These are phyloP conservation scores for Ulmus americana DNA, from an alignment of 331 rosid species.

Conservation along the genomic window DNA sequence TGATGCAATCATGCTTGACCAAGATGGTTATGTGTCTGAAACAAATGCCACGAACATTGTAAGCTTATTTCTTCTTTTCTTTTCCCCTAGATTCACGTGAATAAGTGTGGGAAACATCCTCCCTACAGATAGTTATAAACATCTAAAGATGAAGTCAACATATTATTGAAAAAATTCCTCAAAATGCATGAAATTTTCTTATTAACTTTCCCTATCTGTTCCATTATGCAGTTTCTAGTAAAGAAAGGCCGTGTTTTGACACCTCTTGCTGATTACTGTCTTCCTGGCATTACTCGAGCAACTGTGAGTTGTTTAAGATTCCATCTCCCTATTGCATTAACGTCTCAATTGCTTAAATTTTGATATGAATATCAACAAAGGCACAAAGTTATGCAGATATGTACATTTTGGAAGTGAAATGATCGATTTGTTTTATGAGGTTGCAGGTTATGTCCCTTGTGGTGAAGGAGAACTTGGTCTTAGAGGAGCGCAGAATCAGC, in stretches of 20 bases:
- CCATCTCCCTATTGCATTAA: slow-evolving; percentile 3
- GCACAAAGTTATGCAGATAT: not conserved
- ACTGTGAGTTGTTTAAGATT: slow-evolving; percentile 43
- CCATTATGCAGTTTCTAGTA: slow-evolving; percentile 56
- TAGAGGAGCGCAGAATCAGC: slow-evolving; percentile 78
- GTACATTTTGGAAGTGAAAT: slow-evolving; percentile 17
- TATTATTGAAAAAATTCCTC: not conserved
- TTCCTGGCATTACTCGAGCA: slow-evolving; percentile 81
- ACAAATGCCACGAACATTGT: slow-evolving; percentile 85
- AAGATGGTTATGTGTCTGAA: slow-evolving; percentile 81
- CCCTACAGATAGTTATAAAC: not conserved
- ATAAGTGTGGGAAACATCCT: not conserved
- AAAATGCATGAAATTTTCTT: slow-evolving; percentile 5
- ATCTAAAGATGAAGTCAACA: not conserved
- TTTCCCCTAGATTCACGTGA: not conserved
- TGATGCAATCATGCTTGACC: slow-evolving; percentile 84
- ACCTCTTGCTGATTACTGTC: slow-evolving; percentile 84
- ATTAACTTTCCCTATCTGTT: slow-evolving; percentile 10
- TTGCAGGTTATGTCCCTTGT: slow-evolving; percentile 75
- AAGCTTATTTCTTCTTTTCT: slow-evolving; percentile 19
- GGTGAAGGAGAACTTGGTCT: slow-evolving; percentile 47
- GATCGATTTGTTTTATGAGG: slow-evolving; percentile 14
- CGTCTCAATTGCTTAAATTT: not conserved
- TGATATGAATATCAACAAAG: not conserved
- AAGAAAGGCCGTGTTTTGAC: slow-evolving; percentile 67